phyloP scores from a whole-genome alignment of 805 yeast genomes.

The Monosporozyma yasuniensis region DNA sequence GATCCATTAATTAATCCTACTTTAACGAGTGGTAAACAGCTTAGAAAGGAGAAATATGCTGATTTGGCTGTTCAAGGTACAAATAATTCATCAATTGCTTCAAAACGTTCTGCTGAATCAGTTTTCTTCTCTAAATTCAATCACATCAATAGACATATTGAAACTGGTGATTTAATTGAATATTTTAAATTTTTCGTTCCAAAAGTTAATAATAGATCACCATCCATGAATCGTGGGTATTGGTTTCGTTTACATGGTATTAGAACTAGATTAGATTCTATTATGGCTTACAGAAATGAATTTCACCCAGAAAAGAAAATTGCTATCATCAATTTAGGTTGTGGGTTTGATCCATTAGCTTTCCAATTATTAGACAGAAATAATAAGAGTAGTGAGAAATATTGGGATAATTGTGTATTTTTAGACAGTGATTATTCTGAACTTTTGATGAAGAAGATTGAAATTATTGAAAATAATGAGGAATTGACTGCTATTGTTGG shows the following conservation, averaged over 20 bases:
- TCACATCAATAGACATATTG: conserved; percentile 6
- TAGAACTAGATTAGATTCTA: conserved; percentile 40
- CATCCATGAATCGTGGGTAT: conserved; percentile 74
- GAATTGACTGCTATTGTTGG: conserved; percentile 43
- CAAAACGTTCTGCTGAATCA: conserved; percentile 70
- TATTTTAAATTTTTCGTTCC: conserved; percentile 62
- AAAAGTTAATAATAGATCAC: conserved; percentile 55
- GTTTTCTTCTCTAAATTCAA: conserved; percentile 35
- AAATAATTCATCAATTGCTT: conserved; percentile 73
- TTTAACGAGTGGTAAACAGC: conserved; percentile 32
- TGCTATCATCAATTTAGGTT: conserved; percentile 59
- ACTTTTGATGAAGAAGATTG: conserved; percentile 46
- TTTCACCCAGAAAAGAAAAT: conserved; percentile 22
- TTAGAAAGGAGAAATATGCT: conserved; percentile 40
- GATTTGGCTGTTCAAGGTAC: conserved; percentile 77
- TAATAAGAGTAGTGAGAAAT: conserved; percentile 21
- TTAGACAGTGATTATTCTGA: conserved; percentile 73
- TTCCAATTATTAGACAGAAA: conserved; percentile 38
- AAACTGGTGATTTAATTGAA: conserved; percentile 24
- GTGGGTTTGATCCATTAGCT: conserved; percentile 65
- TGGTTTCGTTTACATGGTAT: conserved; percentile 74
- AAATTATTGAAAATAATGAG: conserved; percentile 40
- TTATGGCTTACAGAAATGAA: conserved; percentile 29
- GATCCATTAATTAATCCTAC: conserved; percentile 9
- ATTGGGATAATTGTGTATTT: conserved; percentile 36